These are phyloP conservation scores for Alternaria sp. DNA, from an alignment of 2,329 filamentous ascomycete genomes.

Conservation along the genomic window DNA sequence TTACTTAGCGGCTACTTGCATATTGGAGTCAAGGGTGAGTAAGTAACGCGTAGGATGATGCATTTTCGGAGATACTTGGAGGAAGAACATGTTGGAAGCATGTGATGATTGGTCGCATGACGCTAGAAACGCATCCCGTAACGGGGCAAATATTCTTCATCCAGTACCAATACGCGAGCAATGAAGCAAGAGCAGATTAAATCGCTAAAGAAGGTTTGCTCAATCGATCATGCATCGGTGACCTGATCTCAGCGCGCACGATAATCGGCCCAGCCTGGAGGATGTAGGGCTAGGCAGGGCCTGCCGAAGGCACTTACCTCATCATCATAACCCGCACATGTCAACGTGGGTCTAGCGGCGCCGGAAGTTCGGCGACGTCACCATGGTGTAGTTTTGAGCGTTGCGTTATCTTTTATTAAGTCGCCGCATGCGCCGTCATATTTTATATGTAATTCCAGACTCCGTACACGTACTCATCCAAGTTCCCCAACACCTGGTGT, in stretches of 20 bases:
- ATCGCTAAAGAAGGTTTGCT: not conserved
- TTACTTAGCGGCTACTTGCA: conserved; percentile 24
- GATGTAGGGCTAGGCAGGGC: conserved; percentile 25
- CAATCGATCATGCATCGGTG: conserved; percentile 27
- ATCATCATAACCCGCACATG: conserved; percentile 28
- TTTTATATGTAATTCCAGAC: conserved; percentile 1
- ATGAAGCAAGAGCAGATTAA: not conserved
- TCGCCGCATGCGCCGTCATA: conserved; percentile 25
- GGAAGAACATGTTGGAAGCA: not conserved
- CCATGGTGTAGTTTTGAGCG: conserved; percentile 39
- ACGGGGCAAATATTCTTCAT: not conserved
- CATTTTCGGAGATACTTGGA: conserved; percentile 4
- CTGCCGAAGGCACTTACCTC: conserved; percentile 39
- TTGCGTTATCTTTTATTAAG: conserved; percentile 42
- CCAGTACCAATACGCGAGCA: not conserved
- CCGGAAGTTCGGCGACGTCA: conserved; percentile 51
- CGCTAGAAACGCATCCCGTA: not conserved
- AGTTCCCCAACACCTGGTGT: not conserved
- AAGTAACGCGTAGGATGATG: conserved; percentile 4
- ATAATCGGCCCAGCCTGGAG: conserved; percentile 17
- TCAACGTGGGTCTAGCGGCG: conserved; percentile 27
- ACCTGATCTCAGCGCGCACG: conserved; percentile 24
- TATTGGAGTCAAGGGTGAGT: conserved; percentile 1
- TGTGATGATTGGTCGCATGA: not conserved
- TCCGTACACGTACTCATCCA: not conserved